Percentiles rank a stretch among this genome's conserved stretches.
phyloP scores from a whole-genome alignment of 495 filamentous ascomycete genomes.

The Apiosordaria backusii region DNA sequence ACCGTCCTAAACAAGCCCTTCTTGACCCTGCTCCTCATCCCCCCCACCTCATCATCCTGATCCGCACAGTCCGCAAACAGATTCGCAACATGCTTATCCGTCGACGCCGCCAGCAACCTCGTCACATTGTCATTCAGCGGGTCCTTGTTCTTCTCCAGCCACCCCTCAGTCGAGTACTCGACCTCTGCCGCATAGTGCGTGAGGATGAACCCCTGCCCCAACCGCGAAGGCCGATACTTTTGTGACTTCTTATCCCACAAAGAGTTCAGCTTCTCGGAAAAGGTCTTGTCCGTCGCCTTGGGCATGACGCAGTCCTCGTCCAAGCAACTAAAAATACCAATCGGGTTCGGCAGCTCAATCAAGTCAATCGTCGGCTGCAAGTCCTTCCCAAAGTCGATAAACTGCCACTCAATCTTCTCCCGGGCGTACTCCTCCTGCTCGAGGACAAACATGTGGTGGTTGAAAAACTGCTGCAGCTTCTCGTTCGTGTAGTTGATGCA shows the following conservation, averaged over 20 bases:
- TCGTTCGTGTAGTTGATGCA: slow-evolving; percentile 99
- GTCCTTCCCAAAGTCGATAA: slow-evolving; percentile 98
- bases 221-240: slow-evolving; percentile 85
- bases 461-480: slow-evolving; percentile 99
- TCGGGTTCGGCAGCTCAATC: slow-evolving; percentile 93
- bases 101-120: slow-evolving; percentile 75
- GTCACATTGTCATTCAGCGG: slow-evolving; percentile 97
- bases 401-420: slow-evolving; percentile 99
- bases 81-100: slow-evolving; percentile 74
- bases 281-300: slow-evolving; percentile 93
- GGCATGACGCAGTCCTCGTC: slow-evolving; percentile 99
- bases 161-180: slow-evolving; percentile 91
- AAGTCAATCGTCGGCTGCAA: slow-evolving; percentile 97
- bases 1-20: slow-evolving; percentile 97
- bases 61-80: slow-evolving; percentile 88
- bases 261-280: slow-evolving; percentile 94
- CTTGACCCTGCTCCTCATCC: slow-evolving; percentile 80
- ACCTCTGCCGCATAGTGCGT: slow-evolving; percentile 98
- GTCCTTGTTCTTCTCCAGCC: slow-evolving; percentile 99
- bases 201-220: slow-evolving; percentile 92
- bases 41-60: slow-evolving; percentile 59
- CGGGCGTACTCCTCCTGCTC: slow-evolving; percentile 98
- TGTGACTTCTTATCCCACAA: slow-evolving; percentile 94
- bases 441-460: slow-evolving; percentile 99
- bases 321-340: slow-evolving; percentile 97